A percentile compares a stretch with the other conserved stretches of the same genome.
phyloP scores from a whole-genome alignment of 805 yeast genomes.

The Ogataea pilisensis region DNA sequence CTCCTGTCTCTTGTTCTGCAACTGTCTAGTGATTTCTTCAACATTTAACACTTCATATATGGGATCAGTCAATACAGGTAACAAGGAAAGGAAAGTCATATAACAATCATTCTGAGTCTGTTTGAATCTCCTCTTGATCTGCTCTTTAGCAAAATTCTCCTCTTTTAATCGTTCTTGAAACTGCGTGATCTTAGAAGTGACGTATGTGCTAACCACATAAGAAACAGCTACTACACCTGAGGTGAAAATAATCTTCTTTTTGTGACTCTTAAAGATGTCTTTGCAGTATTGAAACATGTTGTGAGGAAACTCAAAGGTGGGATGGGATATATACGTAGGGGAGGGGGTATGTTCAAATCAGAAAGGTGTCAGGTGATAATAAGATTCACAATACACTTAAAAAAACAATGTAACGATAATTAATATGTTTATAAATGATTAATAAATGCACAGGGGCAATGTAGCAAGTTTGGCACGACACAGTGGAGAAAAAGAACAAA shows the following conservation, averaged over 20 bases:
- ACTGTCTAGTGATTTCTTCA: conserved; percentile 65
- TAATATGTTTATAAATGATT: too few relatives aligned
- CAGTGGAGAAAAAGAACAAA: too few relatives aligned
- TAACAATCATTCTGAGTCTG: conserved; percentile 92
- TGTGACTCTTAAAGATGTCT: conserved; percentile 41
- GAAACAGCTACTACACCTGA: conserved; percentile 42
- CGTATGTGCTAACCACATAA: conserved; percentile 40
- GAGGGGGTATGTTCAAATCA: too few relatives aligned
- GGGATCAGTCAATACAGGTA: conserved; percentile 71
- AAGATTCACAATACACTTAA: too few relatives aligned
- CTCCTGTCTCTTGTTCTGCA: conserved; percentile 55
- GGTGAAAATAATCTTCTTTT: conserved; percentile 39
- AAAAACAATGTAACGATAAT: too few relatives aligned
- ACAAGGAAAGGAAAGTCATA: conserved; percentile 74
- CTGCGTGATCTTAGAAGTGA: conserved; percentile 42
- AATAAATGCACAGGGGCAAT: too few relatives aligned
- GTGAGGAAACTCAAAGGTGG: background rate
- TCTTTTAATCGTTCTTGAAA: conserved; percentile 49
- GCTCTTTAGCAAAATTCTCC: conserved; percentile 59
- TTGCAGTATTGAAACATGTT: conserved; percentile 32
- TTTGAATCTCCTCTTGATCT: conserved; percentile 74
- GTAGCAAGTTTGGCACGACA: too few relatives aligned
- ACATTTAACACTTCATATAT: conserved; percentile 61
- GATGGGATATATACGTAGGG: background rate
- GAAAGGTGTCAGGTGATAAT: too few relatives aligned